Evolutionary conservation across 768 basidiomycete species (phyloP), one percentile per base, ranked within the genome.

Genomic region (Suillus paluster): DNA sequence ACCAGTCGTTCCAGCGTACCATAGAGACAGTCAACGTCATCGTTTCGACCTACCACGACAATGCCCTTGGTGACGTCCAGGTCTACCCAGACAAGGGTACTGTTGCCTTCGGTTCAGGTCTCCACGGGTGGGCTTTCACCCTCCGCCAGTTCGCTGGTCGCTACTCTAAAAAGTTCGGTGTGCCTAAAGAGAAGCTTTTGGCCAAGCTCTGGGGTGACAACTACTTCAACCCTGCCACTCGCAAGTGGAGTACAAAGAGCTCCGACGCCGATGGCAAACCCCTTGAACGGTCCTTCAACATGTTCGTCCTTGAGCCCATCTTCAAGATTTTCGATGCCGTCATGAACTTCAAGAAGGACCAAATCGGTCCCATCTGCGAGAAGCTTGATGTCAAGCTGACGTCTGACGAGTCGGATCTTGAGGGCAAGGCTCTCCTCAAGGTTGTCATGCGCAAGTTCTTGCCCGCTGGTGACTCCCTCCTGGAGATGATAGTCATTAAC

Each of bases 401-500:
- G 61, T 77, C 81, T 52, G 94, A 96, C 1, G 97, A 97, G 84
- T 89, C 88, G 71, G 97, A 97, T 67, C 86, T 94, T 66, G 97
- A 98, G 77, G 91, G 94, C 74, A 99, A 99, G 81, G 85, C 86
- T 23, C 89, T 99, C 71, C 91, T 99, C 78, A 99, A 99, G 83
- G 89, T 90, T 69, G 78, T 99, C 79, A 99, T 99, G 97, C 91
- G 95, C 80, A 97, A 97, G 81, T 99, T 99, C 92, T 84, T 99
- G 68, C 97, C 97, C 74, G 97, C 97, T 66, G 97, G 97, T 73
- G 97, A 99, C 80, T 91, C 96, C 50, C 89, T 99, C 70, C 77
- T 99, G 81, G 97, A 99, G 86, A 99, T 99, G 97, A 98, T 98
- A 79, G 95, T 98, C 84, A 94, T 99, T 80, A 94, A 98, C 83